Evolutionary conservation across 768 basidiomycete genomes (phyloP).

Genomic region (Suillus occidentalis): DNA sequence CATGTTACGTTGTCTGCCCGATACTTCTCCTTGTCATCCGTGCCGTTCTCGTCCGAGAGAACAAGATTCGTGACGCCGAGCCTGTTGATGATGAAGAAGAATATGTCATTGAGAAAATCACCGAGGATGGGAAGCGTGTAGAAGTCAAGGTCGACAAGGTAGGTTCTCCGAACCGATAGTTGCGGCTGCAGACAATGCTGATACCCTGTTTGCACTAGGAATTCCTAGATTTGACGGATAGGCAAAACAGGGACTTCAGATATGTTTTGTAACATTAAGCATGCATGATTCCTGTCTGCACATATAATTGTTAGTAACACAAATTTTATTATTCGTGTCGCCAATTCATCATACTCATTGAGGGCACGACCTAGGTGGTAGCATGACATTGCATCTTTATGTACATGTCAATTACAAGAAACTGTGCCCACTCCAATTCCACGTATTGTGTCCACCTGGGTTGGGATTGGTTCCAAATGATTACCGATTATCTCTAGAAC

Average conservation of each 20-base stretch:
- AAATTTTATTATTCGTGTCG: not conserved
- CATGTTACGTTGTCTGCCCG: constrained; percentile 57
- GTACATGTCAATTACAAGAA: not conserved
- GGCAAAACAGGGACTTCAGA: constrained; percentile 70
- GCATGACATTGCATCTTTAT: not conserved
- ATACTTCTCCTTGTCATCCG: constrained; percentile 39
- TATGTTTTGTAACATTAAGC: constrained; percentile 54
- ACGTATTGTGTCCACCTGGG: not conserved
- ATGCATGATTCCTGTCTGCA: not conserved
- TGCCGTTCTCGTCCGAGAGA: constrained; percentile 38
- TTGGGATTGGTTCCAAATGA: not conserved
- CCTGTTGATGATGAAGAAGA: constrained; percentile 55
- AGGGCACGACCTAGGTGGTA: not conserved
- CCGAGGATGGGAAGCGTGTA: constrained; percentile 48
- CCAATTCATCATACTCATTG: not conserved
- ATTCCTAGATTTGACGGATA: constrained; percentile 73
- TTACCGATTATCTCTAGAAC: not conserved
- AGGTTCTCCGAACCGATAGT: constrained; percentile 5
- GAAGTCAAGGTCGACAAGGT: constrained; percentile 64
- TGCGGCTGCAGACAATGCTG: not conserved
- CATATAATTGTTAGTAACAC: not conserved
- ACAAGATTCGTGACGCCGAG: constrained; percentile 46
- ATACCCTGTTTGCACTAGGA: constrained; percentile 39
- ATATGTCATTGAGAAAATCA: constrained; percentile 50
- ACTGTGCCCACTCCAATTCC: not conserved